Conservation (phyloP, 148 eudicot genomes). For the Heliamphora exappendiculata region DNA sequence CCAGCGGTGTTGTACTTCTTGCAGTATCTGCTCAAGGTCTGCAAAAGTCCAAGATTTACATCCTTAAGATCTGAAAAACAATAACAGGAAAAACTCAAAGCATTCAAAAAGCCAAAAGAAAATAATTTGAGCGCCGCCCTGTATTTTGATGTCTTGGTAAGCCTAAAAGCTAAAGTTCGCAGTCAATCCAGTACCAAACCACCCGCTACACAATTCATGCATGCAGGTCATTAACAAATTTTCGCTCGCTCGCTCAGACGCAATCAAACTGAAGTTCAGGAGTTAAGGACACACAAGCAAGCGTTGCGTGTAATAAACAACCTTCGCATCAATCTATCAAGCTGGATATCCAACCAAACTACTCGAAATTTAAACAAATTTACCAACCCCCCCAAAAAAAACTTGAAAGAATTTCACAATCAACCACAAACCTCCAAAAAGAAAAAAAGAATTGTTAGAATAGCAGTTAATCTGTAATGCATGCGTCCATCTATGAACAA, state of each 20-base stretch:
- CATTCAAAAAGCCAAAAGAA: neutral
- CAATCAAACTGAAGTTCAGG: neutral
- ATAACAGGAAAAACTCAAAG: neutral
- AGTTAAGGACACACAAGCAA: too few species aligned
- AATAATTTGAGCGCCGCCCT: neutral
- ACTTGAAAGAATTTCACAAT: neutral
- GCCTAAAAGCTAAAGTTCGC: neutral
- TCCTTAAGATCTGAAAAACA: neutral
- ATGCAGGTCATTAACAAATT: neutral
- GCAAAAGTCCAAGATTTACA: constrained; percentile 4
- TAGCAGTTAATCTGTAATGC: neutral
- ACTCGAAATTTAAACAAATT: too few species aligned
- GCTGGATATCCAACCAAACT: too few species aligned
- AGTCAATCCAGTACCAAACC: neutral
- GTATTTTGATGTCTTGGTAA: neutral
- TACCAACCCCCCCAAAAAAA: too few species aligned
- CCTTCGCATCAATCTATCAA: too few species aligned
- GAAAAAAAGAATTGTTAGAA: neutral
- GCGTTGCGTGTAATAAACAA: too few species aligned
- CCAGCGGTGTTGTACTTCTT: constrained; percentile 70
- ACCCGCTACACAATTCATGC: neutral
- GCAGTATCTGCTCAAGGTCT: constrained; percentile 54
- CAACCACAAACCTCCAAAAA: neutral
- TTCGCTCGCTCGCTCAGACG: neutral
- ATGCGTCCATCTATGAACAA: neutral